phyloP scores from a whole-genome alignment of 2,329 filamentous ascomycete species.

The Fusarium irregulare region DNA sequence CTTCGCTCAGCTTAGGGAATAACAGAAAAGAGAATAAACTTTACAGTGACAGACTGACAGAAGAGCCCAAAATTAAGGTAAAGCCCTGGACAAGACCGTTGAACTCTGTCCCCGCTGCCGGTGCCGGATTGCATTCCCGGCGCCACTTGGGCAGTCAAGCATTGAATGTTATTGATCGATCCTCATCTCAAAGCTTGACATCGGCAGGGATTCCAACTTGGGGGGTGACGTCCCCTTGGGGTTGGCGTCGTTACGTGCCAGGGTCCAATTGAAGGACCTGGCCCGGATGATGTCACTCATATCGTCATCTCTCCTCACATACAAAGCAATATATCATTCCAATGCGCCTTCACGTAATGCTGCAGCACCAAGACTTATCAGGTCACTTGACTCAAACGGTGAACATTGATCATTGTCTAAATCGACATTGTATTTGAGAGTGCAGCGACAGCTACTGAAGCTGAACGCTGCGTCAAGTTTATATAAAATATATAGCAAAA shows the following conservation, averaged over 20 bases:
- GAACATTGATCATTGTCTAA: background rate
- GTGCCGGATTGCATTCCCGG: conserved; percentile 9
- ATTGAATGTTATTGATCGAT: conserved; percentile 11
- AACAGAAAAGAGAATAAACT: background rate
- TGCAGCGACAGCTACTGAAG: conserved; percentile 1
- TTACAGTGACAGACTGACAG: conserved; percentile 22
- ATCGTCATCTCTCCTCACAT: conserved; percentile 28
- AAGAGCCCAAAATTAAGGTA: background rate
- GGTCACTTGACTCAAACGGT: background rate
- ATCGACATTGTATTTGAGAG: conserved; percentile 3
- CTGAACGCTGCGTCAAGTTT: background rate
- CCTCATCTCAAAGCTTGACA: conserved; percentile 13
- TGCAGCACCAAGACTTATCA: conserved; percentile 11
- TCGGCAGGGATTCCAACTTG: conserved; percentile 18
- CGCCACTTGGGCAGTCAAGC: conserved; percentile 5
- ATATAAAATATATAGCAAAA: background rate
- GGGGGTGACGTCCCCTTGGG: conserved; percentile 21
- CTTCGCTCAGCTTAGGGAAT: background rate
- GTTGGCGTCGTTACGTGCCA: conserved; percentile 8
- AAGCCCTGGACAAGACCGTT: conserved; percentile 2
- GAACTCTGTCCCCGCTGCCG: conserved; percentile 6
- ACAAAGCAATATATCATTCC: conserved; percentile 16
- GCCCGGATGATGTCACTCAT: conserved; percentile 42
- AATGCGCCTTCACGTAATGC: conserved; percentile 19
- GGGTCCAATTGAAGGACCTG: conserved; percentile 4